Base-by-base conservation (phyloP, 1,139 yeast species). In the Hemisphaericaspora xylofermentans region DNA sequence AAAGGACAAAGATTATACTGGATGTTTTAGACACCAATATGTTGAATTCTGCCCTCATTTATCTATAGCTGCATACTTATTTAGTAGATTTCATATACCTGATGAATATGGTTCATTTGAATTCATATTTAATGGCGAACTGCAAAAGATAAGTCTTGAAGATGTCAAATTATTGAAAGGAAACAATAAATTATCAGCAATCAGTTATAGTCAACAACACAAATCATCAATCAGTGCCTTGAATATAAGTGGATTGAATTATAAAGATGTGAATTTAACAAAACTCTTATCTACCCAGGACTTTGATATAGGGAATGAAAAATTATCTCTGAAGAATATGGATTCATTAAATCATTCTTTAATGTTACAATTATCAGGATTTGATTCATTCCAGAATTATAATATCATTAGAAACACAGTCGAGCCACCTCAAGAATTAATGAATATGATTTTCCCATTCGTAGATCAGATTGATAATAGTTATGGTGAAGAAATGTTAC, bases 11-110 rank as follows among this genome's bases (percentile, higher is more conserved):
- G 53, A 46, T 6, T 60, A 43, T 40, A 52, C 50, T 38, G 66
- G 62, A 1, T 57, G 64, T 33, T 47, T 64, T 18, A 52, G 71
- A 36, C 57, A 60, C 38, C 54, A 49, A 40, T 48, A 53, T 42
- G 53, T 64, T 22, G 66, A 64, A 46, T 50, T 54, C 35, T 66
- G 72, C 46, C 63, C 66, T 9, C 66, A 60, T 40, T 50, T 61
- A 10, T 58, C 66, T 1, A 43, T 66, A 4, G 55, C 66, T 2
- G 52, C 60, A 12, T 66, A 65, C 41, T 51, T 66, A 19, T 66
- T 65, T 37, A 48, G 55, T 30, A 38, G 69, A 28, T 60, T 63
- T 37, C 71, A 66, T 41, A 50, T 64, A 9, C 58, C 63, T 2
- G 66, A 63, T 44, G 58, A 55, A 25, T 56, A 58, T 41, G 66